These are phyloP conservation scores for Backusella mclennaniae DNA, from an alignment of 192 early-diverging fungal species.

Conservation along the genomic window DNA sequence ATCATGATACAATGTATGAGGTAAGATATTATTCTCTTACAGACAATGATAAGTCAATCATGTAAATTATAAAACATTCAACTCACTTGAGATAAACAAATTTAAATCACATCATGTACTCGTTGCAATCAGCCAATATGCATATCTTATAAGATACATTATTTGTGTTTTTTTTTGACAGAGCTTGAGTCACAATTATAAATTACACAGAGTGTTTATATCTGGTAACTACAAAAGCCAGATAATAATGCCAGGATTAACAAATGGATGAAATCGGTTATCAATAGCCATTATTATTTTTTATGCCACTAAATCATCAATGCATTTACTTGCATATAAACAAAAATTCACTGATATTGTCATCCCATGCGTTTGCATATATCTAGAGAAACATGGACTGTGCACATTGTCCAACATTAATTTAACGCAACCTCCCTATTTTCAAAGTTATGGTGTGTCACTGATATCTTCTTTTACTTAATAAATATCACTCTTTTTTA, in stretches of 20 bases:
- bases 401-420: not conserved
- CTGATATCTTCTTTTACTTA: not conserved
- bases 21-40: not conserved
- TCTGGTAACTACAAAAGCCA: not conserved
- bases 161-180: not conserved
- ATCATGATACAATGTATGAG: not conserved
- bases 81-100: not conserved
- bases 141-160: no score
- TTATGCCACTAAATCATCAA: not conserved
- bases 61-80: not conserved
- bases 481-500: not conserved
- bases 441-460: not conserved
- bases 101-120: not conserved
- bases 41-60: not conserved
- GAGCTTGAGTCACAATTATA: not conserved
- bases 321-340: conserved; percentile 2
- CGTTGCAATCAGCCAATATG: no score
- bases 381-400: conserved; percentile 3
- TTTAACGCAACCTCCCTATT: not conserved
- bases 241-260: not conserved
- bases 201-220: not conserved
- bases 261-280: not conserved
- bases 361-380: not conserved
- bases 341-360: not conserved
- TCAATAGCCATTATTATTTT: not conserved